Percentiles rank a stretch among this genome's conserved stretches.
Conservation (phyloP, 164 flowering plant genomes). For the Berberis thunbergii region DNA sequence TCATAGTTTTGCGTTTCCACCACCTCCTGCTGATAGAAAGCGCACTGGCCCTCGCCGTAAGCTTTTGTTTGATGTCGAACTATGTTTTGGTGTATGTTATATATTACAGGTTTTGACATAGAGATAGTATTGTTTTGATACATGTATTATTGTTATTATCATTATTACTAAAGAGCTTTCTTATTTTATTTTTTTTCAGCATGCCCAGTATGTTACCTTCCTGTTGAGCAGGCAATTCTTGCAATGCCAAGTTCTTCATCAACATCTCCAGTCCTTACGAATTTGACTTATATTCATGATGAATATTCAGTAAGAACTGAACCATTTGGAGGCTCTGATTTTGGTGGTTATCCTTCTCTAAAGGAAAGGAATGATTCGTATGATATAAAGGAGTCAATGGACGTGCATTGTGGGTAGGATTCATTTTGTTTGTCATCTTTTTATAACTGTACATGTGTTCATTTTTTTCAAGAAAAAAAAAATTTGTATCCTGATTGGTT, state of each 20-base stretch:
- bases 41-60: slow-evolving; percentile 91
- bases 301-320: slow-evolving; percentile 41
- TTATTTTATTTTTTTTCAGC: slow-evolving; percentile 37
- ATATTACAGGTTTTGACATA: too few relatives aligned
- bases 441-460: background rate
- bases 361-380: slow-evolving; percentile 68
- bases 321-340: slow-evolving; percentile 76
- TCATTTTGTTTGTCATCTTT: background rate
- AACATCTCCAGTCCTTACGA: slow-evolving; percentile 49
- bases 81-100: background rate
- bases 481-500: background rate
- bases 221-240: slow-evolving; percentile 68
- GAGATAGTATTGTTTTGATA: too few relatives aligned
- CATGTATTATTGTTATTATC: background rate
- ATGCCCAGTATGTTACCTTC: slow-evolving; percentile 90
- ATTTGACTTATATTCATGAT: slow-evolving; percentile 54
- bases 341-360: slow-evolving; percentile 97
- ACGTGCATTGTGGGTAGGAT: slow-evolving; percentile 91
- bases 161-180: background rate
- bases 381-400: slow-evolving; percentile 84
- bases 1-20: slow-evolving; percentile 56
- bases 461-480: too few relatives aligned
- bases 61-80: slow-evolving; percentile 16
- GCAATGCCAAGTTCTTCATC: slow-evolving; percentile 63
- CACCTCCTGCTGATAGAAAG: slow-evolving; percentile 62